Evolutionary conservation across 169 alveolate species (phyloP).

Genomic region (Theileria parva): DNA sequence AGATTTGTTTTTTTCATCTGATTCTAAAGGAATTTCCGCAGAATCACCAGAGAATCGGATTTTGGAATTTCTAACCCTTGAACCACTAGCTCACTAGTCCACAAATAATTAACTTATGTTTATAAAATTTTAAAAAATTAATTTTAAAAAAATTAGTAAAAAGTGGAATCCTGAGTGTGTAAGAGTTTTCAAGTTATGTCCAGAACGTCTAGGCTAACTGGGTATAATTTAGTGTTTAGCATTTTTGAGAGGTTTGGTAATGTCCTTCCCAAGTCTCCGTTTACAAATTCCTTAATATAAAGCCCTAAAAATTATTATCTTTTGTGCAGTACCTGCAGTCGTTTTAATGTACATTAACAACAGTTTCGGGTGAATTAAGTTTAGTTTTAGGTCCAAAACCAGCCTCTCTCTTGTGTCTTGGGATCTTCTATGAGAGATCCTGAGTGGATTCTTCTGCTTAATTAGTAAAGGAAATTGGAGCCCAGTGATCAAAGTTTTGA

Average conservation of each 20-base stretch:
- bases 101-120: too few species aligned
- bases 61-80: too few species aligned
- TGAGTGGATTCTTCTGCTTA: conserved; percentile 71
- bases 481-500: conserved; percentile 17
- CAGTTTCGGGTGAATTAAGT: conserved; percentile 58
- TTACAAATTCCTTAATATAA: conserved; percentile 83
- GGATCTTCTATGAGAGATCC: conserved; percentile 71
- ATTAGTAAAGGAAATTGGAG: conserved; percentile 68
- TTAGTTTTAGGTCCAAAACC: conserved; percentile 68
- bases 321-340: conserved; percentile 55
- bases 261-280: conserved; percentile 84
- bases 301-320: conserved; percentile 61
- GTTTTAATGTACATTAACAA: conserved; percentile 34
- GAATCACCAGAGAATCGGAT: background rate
- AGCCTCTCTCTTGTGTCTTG: conserved; percentile 59
- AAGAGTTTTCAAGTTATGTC: conserved; percentile 19
- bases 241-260: conserved; percentile 75
- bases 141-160: too few species aligned
- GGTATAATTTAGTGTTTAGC: conserved; percentile 45
- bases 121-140: too few species aligned
- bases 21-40: background rate
- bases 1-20: background rate
- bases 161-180: too few species aligned
- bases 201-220: conserved; percentile 37
- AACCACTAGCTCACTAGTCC: too few species aligned